phyloP scores from a whole-genome alignment of 2,329 filamentous ascomycete genomes.

The Hypocrella siamensis region DNA sequence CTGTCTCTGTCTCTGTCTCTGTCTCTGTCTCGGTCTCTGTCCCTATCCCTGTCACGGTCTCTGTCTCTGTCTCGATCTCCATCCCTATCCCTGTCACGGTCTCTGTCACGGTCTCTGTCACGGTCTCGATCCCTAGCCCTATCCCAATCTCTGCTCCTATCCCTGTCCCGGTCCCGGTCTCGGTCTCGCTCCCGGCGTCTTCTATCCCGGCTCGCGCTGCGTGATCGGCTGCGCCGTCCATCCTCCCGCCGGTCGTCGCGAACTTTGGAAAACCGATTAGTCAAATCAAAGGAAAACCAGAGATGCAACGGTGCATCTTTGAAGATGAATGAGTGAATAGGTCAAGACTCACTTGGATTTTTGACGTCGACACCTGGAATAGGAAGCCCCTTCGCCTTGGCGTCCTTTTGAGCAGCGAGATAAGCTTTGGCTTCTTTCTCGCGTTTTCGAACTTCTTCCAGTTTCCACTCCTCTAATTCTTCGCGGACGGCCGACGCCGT shows the following conservation, averaged over 20 bases:
- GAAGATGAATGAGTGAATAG: not conserved
- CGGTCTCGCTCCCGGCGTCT: conserved; percentile 19
- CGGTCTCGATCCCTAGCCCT: conserved; percentile 11
- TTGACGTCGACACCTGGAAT: conserved; percentile 42
- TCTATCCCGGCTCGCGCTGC: conserved; percentile 13
- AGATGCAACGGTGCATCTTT: too few species aligned
- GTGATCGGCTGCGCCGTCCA: conserved; percentile 19
- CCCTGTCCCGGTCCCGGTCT: conserved; percentile 11
- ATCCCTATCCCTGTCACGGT: conserved; percentile 13
- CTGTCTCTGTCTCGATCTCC: not conserved
- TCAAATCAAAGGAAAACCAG: not conserved
- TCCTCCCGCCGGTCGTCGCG: conserved; percentile 19
- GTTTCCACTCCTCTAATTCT: conserved; percentile 41
- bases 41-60: conserved; percentile 6
- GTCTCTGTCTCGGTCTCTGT: conserved; percentile 14
- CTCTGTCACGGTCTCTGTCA: conserved; percentile 12
- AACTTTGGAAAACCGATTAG: not conserved
- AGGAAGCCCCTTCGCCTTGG: conserved; percentile 41
- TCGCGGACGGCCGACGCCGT: conserved; percentile 26
- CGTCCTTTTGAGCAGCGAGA: conserved; percentile 44
- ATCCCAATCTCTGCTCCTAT: conserved; percentile 15
- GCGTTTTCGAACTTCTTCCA: conserved; percentile 44
- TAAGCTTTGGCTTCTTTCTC: conserved; percentile 51
- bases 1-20: conserved; percentile 20
- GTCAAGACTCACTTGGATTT: conserved; percentile 8